Base-by-base conservation (phyloP, 331 rosid species). In the Cydonia oblonga region DNA sequence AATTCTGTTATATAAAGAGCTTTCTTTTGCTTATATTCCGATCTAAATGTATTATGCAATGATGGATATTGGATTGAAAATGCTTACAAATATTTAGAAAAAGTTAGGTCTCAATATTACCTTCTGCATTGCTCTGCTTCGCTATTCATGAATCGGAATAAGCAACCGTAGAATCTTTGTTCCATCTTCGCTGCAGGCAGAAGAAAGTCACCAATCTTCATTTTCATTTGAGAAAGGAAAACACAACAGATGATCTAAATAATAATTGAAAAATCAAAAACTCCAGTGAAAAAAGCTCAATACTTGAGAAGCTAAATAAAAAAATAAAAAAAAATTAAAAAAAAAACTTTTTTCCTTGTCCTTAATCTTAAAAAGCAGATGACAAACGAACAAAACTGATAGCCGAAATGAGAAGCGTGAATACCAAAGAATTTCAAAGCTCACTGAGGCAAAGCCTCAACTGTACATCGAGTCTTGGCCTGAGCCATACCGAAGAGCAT, bases 151-250 rank as follows among this genome's bases (percentile, higher is more conserved):
- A 51, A 18, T 68, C 10, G 7, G 29, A 32, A 63, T 15, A 14
- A n/a, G 35, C 46, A 66, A 74, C 71, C 69, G n/a, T 40, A 42
- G 63, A 57, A 68, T 75, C 53, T 56, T 24, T 62, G 23, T 35
- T 59, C 61, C 80, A 61, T 59, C 68, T 68, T 51, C 67, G 44
- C 69, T 71, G 78, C 75, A 76, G 66, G 61, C 56, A 59, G 35
- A 59, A 69, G 73, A 79, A 83, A 68, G 32, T 64, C 68, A 64
- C 68, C 54, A 83, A 44, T 57, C 58, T 62, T 75, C 75, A 75
- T 59, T 75, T 69, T 56, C 59, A 35, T 79, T 30, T 22, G 72
- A 69, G 49, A 75, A 69, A 28, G 35, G 28, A 71, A 33, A 4
- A 35, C 4, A 28, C 22, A 51, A 68, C 30, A 28, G 42, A 68